Evolutionary conservation across 2,329 filamentous ascomycete genomes (phyloP), one percentile per base, ranked within the genome.

Genomic region (Fusarium graminum): DNA sequence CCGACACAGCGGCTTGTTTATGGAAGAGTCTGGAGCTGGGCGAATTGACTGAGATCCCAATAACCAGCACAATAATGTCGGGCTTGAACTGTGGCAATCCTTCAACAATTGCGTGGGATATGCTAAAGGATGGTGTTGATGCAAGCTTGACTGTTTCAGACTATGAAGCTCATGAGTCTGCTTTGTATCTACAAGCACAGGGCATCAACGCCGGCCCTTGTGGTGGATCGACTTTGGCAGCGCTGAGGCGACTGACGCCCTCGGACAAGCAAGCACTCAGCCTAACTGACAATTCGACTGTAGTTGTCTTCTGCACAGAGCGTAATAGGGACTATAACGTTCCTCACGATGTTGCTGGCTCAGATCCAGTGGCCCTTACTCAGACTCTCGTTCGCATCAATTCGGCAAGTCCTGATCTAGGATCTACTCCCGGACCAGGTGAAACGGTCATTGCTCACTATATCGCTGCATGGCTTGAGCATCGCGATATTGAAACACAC

Each of bases 81-180:
- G 91, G 90, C 0, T 85, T 93, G 79, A 88, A 91, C 66, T 93
- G 90, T 62, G 90, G 90, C 0, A 91, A 88, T 0, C 81, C 91
- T 0, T 92, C 90, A 0, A 80, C 80, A 0, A 86, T 84, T 1
- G 88, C 90, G 0, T 94, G 90, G 88, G 81, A 86, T 0, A 72
- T 87, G 0, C 74, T 94, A 5, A 76, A 79, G 9, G 72, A 79
- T 0, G 85, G 88, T 1, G 82, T 92, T 0, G 87, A 91, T 76
- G 85, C 83, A 1, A 85, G 84, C 51, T 76, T 89, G 0, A 85
- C 83, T 0, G 82, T 93, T 0, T 86, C 84, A 0, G 90, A 92
- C 65, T 74, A 75, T 13, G 88, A 93, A 59, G 82, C 86, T 0
- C 90, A 93, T 67, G 57, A 78, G 1, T 87, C 88, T 0, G 81